Conservation (phyloP, 2,329 filamentous ascomycete species). For the Fusarium continuum region DNA sequence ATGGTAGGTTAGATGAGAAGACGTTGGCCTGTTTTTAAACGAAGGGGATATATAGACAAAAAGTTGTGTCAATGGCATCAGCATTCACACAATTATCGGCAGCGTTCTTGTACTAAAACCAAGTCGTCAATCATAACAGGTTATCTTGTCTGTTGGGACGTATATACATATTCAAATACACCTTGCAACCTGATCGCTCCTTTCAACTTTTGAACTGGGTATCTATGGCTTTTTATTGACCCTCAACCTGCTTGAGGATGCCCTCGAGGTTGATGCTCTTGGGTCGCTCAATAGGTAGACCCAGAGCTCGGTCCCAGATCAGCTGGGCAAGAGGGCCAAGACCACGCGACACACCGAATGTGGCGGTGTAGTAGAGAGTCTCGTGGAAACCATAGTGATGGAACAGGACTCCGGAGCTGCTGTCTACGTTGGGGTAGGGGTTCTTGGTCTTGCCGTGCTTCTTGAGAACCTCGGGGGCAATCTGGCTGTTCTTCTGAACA, state of each 20-base stretch:
- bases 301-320: conserved; percentile 94
- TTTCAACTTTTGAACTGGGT: conserved; percentile 27
- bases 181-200: conserved; percentile 11
- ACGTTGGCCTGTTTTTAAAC: too few relatives aligned
- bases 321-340: conserved; percentile 92
- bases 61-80: background rate
- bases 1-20: background rate
- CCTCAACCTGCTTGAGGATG: conserved; percentile 73
- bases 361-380: conserved; percentile 90
- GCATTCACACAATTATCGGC: background rate
- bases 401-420: conserved; percentile 91
- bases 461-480: conserved; percentile 88
- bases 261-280: conserved; percentile 97
- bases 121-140: conserved; percentile 28
- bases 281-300: conserved; percentile 93
- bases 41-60: too few relatives aligned
- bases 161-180: conserved; percentile 40
- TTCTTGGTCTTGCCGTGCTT: conserved; percentile 99
- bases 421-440: conserved; percentile 97
- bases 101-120: background rate
- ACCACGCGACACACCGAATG: conserved; percentile 73
- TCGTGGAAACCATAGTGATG: conserved; percentile 98
- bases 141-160: conserved; percentile 23
- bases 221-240: conserved; percentile 46
- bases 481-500: conserved; percentile 90